Conservation (phyloP, 805 yeast genomes). For the Candida taoyuanica region DNA sequence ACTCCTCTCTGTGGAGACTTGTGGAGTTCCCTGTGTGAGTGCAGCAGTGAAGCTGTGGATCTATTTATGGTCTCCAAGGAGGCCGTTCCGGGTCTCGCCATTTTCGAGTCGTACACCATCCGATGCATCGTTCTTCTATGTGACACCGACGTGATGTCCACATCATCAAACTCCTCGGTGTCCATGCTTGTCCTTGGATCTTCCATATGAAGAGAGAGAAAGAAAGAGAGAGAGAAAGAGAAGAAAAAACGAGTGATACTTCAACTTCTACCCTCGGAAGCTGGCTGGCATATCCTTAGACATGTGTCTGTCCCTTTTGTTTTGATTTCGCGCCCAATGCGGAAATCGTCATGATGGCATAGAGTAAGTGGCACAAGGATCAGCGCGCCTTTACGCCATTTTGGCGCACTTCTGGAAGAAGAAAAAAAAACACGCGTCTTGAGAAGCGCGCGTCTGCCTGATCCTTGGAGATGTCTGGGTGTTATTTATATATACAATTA, state of each 20-base stretch:
- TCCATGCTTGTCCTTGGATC: not conserved
- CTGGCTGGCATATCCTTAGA: too few species aligned
- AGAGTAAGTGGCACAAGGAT: too few species aligned
- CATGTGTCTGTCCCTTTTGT: slow-evolving; percentile 4
- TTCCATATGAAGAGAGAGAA: too few species aligned
- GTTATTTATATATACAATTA: too few species aligned
- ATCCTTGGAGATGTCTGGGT: too few species aligned
- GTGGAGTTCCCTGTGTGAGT: slow-evolving; percentile 5
- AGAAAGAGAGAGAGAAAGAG: too few species aligned
- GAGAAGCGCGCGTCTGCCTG: too few species aligned
- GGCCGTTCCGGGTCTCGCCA: slow-evolving; percentile 8
- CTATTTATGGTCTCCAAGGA: slow-evolving; percentile 13
- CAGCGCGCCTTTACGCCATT: too few species aligned
- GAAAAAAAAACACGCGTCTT: too few species aligned
- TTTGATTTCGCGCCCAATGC: slow-evolving; percentile 11
- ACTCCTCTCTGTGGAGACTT: not conserved
- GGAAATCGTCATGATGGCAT: too few species aligned
- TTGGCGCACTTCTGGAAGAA: too few species aligned
- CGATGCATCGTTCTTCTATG: slow-evolving; percentile 3
- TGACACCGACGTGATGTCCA: slow-evolving; percentile 17
- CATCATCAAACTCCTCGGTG: slow-evolving; percentile 12
- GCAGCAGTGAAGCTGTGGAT: slow-evolving; percentile 15
- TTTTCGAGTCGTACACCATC: not conserved
- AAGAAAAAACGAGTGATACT: too few species aligned
- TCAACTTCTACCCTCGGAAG: not conserved